These are phyloP conservation scores for Ceratobasidium sp. DNA, from an alignment of 1,284 basidiomycete genomes.

Conservation along the genomic window DNA sequence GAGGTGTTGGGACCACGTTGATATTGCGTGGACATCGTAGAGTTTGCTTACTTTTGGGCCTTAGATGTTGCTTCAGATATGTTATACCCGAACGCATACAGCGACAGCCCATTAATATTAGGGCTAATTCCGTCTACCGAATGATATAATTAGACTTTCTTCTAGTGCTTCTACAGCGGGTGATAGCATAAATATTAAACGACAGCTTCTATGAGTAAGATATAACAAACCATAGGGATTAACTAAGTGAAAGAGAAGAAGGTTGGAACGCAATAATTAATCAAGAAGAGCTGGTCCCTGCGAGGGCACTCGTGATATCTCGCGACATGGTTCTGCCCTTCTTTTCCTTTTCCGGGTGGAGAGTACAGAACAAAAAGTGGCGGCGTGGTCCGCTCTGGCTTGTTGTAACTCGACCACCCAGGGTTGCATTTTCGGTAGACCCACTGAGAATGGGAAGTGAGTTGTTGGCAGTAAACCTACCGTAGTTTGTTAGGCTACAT, in stretches of 20 bases:
- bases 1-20: too few relatives aligned
- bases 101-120: background rate
- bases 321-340: constrained; percentile 43
- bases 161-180: background rate
- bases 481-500: constrained; percentile 71
- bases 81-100: background rate
- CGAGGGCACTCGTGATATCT: constrained; percentile 45
- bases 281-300: constrained; percentile 32
- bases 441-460: constrained; percentile 64
- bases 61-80: too few relatives aligned
- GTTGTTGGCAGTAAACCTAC: constrained; percentile 61
- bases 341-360: constrained; percentile 62
- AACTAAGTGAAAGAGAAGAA: background rate
- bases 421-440: constrained; percentile 21
- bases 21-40: too few relatives aligned
- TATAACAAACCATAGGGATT: background rate
- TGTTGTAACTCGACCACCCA: constrained; percentile 35
- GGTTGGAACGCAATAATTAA: background rate
- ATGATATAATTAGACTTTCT: background rate
- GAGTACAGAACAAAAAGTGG: constrained; percentile 83
- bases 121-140: background rate
- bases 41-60: too few relatives aligned
- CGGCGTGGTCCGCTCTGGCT: constrained; percentile 76
- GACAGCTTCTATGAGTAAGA: background rate
- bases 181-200: constrained; percentile 8